Conservation (phyloP, 352 stramenopile genomes). For the Nothophytophthora sp. region DNA sequence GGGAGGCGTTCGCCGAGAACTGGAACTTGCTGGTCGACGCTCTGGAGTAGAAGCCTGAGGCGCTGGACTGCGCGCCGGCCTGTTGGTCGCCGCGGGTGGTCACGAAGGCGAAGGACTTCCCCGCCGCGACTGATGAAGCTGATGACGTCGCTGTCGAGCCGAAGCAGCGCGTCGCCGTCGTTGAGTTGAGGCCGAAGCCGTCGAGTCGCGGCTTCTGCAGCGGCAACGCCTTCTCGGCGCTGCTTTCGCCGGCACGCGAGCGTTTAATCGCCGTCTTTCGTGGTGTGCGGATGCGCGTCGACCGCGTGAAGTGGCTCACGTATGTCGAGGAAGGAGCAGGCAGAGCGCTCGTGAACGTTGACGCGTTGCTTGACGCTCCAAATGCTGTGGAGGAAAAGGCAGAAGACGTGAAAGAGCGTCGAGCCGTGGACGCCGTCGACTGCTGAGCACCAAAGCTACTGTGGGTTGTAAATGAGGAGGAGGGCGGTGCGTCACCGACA, state of each 20-base stretch:
- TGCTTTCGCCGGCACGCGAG: constrained; percentile 43
- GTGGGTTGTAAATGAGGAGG: not conserved
- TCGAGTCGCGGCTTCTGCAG: constrained; percentile 59
- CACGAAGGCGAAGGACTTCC: constrained; percentile 18
- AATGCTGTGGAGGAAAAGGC: not conserved
- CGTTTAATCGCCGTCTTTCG: constrained; percentile 66
- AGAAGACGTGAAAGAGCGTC: constrained; percentile 15
- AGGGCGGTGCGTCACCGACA: not conserved
- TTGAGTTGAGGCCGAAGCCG: constrained; percentile 12
- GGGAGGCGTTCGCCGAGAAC: constrained; percentile 36
- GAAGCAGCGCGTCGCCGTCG: constrained; percentile 10
- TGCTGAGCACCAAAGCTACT: constrained; percentile 1
- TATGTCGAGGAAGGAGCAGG: constrained; percentile 20
- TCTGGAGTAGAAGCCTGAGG: constrained; percentile 20
- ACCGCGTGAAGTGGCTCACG: constrained; percentile 47
- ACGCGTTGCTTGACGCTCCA: not conserved
- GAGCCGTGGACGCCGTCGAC: constrained; percentile 8
- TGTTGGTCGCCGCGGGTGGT: constrained; percentile 15
- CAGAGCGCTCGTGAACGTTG: constrained; percentile 30
- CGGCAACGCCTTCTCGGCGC: constrained; percentile 47
- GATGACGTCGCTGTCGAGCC: not conserved
- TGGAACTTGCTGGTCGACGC: constrained; percentile 59
- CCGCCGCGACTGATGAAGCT: constrained; percentile 3
- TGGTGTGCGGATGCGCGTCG: constrained; percentile 47
- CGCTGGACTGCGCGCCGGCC: not conserved